Evolutionary conservation across 2,329 filamentous ascomycete species (phyloP), one percentile per base, ranked within the genome.

Genomic region (Ophiostoma angusticollis): DNA sequence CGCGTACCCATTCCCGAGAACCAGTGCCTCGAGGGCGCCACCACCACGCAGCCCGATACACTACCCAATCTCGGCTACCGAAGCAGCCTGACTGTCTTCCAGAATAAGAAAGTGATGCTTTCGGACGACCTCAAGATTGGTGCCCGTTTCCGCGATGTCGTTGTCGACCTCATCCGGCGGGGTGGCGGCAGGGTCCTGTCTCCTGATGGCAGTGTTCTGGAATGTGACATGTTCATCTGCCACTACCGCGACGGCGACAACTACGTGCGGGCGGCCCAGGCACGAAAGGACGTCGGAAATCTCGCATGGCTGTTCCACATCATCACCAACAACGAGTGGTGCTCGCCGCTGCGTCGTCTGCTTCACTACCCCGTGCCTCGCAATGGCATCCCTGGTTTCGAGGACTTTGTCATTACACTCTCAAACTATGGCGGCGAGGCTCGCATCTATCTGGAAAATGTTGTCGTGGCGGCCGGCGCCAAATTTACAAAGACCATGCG

Each of bases 391-490:
- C 74, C 80, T 0, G 87, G 84, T 0, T 95, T 98, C 54, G 59
- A 80, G 42, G 66, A 71, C 7, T 67, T 82, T 56, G 75, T 71
- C 37, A 91, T 98, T 52, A 94, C 86, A 41, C 69, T 98, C 6
- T 96, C 91, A 6, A 98, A 96, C 58, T 98, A 98, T 55, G 85
- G 85, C 32, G 91, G 91, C 23, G 91, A 98, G 58, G 85, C 91
- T 13, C 78, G 91, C 33, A 78, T 85, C 37, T 98, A 96, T 52
- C 69, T 98, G 5, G 87, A 96, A 58, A 96, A 94, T 49, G 69
- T 98, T 27, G 81, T 95, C 50, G 76, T 68, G 44, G 86, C 86
- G 18, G 70, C 80, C 13, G 91, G 91, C 13, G 89, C 84, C 8
- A 79, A 82, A 45, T 96, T 85, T 54, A 98, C 91, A 22, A 93